Evolutionary conservation across 371 early-diverging fungal species (phyloP).

Genomic region (Rhizopus delemar): DNA sequence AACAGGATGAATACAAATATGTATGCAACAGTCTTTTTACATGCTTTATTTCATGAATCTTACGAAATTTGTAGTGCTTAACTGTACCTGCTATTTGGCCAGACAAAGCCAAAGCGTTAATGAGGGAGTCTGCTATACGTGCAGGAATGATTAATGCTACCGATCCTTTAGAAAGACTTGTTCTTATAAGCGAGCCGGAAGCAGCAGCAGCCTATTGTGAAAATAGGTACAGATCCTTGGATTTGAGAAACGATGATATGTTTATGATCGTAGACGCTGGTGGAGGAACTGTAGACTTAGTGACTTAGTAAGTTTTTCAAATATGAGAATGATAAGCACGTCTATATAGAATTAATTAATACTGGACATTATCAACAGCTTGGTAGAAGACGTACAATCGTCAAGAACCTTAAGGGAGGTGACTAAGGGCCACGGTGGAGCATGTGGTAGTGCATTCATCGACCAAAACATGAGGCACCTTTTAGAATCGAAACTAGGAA

Average conservation of each 20-base stretch:
- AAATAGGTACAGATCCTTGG: constrained; percentile 43
- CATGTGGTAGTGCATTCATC: constrained; percentile 59
- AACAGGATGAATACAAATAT: constrained; percentile 45
- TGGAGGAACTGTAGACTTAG: constrained; percentile 41
- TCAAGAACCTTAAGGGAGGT: constrained; percentile 51
- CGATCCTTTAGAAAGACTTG: constrained; percentile 46
- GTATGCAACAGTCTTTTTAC: constrained; percentile 18
- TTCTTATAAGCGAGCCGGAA: constrained; percentile 51
- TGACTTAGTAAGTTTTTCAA: constrained; percentile 22
- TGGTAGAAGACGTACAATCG: constrained; percentile 10
- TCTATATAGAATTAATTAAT: not conserved
- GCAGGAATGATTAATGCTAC: constrained; percentile 41
- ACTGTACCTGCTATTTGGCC: constrained; percentile 59
- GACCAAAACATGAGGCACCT: constrained; percentile 62
- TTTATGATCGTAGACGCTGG: constrained; percentile 61
- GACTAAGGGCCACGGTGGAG: constrained; percentile 60
- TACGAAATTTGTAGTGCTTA: constrained; percentile 29
- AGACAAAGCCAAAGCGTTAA: constrained; percentile 47
- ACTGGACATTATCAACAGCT: not conserved
- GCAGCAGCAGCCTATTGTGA: constrained; percentile 57
- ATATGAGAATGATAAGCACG: not conserved
- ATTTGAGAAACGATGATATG: constrained; percentile 43
- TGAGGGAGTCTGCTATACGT: constrained; percentile 48
- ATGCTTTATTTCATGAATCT: not conserved
- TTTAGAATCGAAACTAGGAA: constrained; percentile 48